Conservation (phyloP, 1,139 yeast species). For the Suhomyces kunorum region DNA sequence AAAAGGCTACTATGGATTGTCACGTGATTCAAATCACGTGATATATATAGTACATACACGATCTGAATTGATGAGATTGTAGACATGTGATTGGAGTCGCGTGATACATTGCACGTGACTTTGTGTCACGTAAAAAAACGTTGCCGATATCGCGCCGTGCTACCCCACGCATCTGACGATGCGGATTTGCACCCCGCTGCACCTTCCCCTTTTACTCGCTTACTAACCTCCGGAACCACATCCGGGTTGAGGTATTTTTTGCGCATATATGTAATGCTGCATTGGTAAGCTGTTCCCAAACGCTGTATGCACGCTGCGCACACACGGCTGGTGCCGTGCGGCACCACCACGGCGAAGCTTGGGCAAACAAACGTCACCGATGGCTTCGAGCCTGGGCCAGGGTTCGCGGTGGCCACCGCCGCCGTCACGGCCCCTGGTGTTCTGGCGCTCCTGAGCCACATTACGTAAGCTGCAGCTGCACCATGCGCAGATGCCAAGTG, state of each 20-base stretch:
- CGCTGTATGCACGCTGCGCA: neutral
- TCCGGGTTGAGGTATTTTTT: neutral
- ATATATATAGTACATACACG: too few relatives aligned
- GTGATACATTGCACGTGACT: too few relatives aligned
- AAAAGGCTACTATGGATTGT: too few relatives aligned
- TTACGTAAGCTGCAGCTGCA: neutral
- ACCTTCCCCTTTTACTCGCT: neutral
- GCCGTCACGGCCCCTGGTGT: neutral
- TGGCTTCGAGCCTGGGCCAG: neutral
- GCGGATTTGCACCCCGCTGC: neutral
- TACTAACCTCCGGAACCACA: neutral
- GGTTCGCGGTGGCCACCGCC: neutral
- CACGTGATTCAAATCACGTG: neutral
- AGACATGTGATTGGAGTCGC: too few relatives aligned
- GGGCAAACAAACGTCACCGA: neutral
- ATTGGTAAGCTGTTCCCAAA: too few relatives aligned
- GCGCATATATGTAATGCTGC: neutral
- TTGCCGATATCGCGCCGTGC: too few relatives aligned
- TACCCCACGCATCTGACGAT: neutral
- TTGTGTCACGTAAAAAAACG: neutral
- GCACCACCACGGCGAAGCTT: slow-evolving; percentile 1
- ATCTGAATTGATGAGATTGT: too few relatives aligned
- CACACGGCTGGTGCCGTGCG: slow-evolving; percentile 5
- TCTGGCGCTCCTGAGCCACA: too few relatives aligned
- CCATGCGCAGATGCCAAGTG: too few relatives aligned